Base-by-base conservation (phyloP, 768 basidiomycete genomes). In the Psilocybe azurescens region DNA sequence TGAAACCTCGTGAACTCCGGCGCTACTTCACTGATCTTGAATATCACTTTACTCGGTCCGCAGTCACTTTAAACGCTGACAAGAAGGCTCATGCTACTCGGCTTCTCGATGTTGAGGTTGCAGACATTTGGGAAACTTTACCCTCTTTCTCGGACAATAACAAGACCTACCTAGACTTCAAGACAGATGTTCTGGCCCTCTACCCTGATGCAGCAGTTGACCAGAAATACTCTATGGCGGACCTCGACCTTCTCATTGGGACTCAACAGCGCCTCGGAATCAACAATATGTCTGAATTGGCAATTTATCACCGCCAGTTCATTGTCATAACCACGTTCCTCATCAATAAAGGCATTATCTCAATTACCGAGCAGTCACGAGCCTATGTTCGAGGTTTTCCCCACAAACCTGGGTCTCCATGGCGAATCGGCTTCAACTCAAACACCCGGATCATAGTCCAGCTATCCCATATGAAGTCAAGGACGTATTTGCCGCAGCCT, bases 301-400 rank as follows among this genome's bases (percentile, higher is more conserved):
- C 64, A 2, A 60, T 65, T 3, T 73, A 70, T 46, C 67, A 70
- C 36, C 62, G 63, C 1, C 51, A 69, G 6, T 74, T 73, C 56
- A 11, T 58, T 0, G 56, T 50, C 24, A 61, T 73, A 1, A 56
- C 71, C 0, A 53, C 33, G 1, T 71, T 66, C 46, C 66, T 75
- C 3, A 62, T 68, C 11, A 10, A 2, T 20, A 66, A 69, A 39
- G 18, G 59, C 1, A 58, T 56, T 5, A 55, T 73, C 2, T 66
- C 65, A 3, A 46, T 56, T 2, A 46, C 63, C 3, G 73, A 75
- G 14, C 69, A 65, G 28, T 60, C 66, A 20, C 64, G 68, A 2
- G 61, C 36, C 32, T 54, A 54, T 20, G 2, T 54, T n/a, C 5
- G 56, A 14, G 56, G 39, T 2, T 57, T 60, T 24, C 41, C 20